Evolutionary conservation across 2,329 filamentous ascomycete species (phyloP).

Genomic region (Falciphora oryzae): DNA sequence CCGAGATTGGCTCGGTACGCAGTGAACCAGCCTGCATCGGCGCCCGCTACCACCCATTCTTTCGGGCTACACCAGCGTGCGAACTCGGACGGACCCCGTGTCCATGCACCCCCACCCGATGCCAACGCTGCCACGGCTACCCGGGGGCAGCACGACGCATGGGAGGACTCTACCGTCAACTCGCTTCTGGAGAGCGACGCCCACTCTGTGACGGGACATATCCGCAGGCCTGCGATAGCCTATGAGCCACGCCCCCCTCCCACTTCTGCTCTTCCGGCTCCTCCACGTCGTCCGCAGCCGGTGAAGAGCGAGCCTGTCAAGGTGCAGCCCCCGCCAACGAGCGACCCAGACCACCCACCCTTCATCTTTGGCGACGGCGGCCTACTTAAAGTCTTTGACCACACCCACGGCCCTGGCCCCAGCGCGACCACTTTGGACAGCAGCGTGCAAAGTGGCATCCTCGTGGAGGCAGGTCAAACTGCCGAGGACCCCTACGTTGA

Average conservation of each 20-base stretch:
- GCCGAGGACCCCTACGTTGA: conserved; percentile 21
- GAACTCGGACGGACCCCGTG: conserved; percentile 20
- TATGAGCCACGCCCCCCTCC: conserved; percentile 3
- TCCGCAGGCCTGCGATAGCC: not conserved
- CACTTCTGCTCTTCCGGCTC: not conserved
- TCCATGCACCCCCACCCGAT: conserved; percentile 12
- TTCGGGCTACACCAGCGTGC: conserved; percentile 11
- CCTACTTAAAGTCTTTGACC: conserved; percentile 28
- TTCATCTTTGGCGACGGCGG: conserved; percentile 33
- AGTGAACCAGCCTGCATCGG: conserved; percentile 21
- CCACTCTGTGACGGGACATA: conserved; percentile 2
- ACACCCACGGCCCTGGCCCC: conserved; percentile 14
- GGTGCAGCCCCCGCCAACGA: not conserved
- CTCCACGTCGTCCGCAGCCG: not conserved
- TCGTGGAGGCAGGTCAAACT: conserved; percentile 18
- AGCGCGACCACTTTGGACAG: conserved; percentile 18
- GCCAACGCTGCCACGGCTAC: conserved; percentile 1
- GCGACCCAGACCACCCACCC: conserved; percentile 14
- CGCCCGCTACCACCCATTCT: not conserved
- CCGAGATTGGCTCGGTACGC: conserved; percentile 26
- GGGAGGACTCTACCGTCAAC: conserved; percentile 31
- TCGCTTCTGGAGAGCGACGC: conserved; percentile 21
- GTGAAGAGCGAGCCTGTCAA: not conserved
- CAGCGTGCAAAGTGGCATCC: conserved; percentile 15
- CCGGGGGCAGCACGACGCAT: conserved; percentile 23